Conservation (phyloP, 1,284 basidiomycete genomes). For the Cutaneotrichosporon sp. region DNA sequence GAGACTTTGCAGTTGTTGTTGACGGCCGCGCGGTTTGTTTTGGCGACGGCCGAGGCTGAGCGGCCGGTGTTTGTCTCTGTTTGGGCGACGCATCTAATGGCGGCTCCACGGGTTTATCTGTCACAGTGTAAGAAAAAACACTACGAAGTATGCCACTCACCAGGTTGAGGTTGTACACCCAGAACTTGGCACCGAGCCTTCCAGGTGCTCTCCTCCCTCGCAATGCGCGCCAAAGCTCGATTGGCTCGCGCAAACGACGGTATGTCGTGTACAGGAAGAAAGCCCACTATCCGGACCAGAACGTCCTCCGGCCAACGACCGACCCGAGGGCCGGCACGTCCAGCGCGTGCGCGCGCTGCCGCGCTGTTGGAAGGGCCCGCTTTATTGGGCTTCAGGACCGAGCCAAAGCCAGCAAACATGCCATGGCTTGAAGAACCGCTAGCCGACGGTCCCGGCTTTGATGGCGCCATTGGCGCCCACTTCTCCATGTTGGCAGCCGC, state of each 20-base stretch:
- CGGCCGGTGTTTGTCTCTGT: too few species aligned
- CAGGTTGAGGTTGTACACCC: conserved; percentile 44
- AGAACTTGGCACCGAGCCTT: conserved; percentile 62
- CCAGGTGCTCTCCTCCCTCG: conserved; percentile 69
- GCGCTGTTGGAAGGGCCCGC: conserved; percentile 22
- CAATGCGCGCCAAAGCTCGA: conserved; percentile 61
- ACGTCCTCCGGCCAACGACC: conserved; percentile 73
- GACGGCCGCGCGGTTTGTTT: too few species aligned
- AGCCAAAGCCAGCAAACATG: conserved; percentile 58
- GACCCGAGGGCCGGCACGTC: conserved; percentile 52
- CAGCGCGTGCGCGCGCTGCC: conserved; percentile 19
- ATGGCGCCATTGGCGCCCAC: conserved; percentile 42
- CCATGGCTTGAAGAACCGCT: conserved; percentile 50
- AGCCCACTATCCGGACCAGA: conserved; percentile 64
- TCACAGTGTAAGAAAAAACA: too few species aligned
- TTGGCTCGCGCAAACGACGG: conserved; percentile 65
- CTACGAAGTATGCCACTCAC: conserved; percentile 4
- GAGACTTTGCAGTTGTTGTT: neutral
- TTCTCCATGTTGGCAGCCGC: conserved; percentile 26
- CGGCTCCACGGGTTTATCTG: neutral
- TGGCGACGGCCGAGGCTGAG: too few species aligned
- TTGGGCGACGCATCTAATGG: too few species aligned
- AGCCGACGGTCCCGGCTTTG: conserved; percentile 27
- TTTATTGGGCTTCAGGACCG: conserved; percentile 52
- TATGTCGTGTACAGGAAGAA: conserved; percentile 71